Conservation (phyloP, 495 filamentous ascomycete genomes). For the Podospora conica region DNA sequence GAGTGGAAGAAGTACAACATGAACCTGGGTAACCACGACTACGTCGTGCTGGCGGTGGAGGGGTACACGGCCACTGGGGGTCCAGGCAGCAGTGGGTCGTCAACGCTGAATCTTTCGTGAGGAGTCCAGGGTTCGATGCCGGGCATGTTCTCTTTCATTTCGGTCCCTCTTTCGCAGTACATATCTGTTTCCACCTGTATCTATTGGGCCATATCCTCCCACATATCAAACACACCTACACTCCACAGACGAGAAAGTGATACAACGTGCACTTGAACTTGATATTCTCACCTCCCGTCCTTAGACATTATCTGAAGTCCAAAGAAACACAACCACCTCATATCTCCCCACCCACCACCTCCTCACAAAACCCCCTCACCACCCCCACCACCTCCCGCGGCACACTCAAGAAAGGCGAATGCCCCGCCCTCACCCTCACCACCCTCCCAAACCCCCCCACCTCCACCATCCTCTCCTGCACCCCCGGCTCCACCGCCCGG, state of each 20-base stretch:
- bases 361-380: background rate
- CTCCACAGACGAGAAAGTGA: too few relatives aligned
- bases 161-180: too few relatives aligned
- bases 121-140: too few relatives aligned
- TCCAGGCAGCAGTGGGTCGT: slow-evolving; percentile 14
- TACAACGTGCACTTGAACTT: too few relatives aligned
- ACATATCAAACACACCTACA: too few relatives aligned
- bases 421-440: slow-evolving; percentile 2
- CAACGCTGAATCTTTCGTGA: slow-evolving; percentile 9
- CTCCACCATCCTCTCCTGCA: background rate
- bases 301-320: too few relatives aligned
- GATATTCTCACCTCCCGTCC: too few relatives aligned
- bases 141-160: too few relatives aligned
- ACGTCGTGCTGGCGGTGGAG: slow-evolving; percentile 54
- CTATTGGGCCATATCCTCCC: too few relatives aligned
- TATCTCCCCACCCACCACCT: background rate
- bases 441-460: slow-evolving; percentile 8
- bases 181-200: too few relatives aligned
- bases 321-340: too few relatives aligned
- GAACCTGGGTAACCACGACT: slow-evolving; percentile 47
- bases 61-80: slow-evolving; percentile 40
- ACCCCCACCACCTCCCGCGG: slow-evolving; percentile 4
- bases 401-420: slow-evolving; percentile 4
- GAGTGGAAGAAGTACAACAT: slow-evolving; percentile 47
- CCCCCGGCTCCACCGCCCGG: background rate